Evolutionary conservation across 208 protist species (phyloP), one percentile per base, ranked within the genome.

Genomic region (Leishmania aethiopica): DNA sequence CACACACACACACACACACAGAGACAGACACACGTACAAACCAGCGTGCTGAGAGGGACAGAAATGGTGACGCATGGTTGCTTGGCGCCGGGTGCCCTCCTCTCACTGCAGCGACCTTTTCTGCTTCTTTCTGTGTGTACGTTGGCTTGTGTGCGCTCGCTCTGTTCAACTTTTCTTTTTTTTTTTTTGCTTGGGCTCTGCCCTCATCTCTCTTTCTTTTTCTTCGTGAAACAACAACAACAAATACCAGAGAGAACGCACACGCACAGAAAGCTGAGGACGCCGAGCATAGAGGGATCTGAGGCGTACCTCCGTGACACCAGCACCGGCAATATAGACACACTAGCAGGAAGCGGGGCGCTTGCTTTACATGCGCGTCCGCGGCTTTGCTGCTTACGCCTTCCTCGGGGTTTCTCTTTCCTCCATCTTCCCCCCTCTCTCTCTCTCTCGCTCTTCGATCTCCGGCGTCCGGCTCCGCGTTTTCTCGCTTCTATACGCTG

Each of bases 401-500:
- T n/a, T 40, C n/a, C 62, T 17, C 15, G 62, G 32, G 32, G 40
- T 22, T 17, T 67, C 32, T 40, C 32, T n/a, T 25, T 53, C 2
- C 15, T 13, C n/a, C 25, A 19, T 70, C 55, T 11, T 32, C 22
- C 37, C 37, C 37, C 37, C 37, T 37, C 37, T 37, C 37, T 40
- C 11, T 42, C 75, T 32, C 35, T 35, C 75, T 78, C 55, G 28
- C n/a, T 32, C 7, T 76, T 59, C 40, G 32, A 17, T 72, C 22
- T 19, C 57, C 25, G 28, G 47, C 15, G 11, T 78, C 53, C 22
- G 6, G 42, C 15, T 35, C 72, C 2, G 75, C 75, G 35, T 76
- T 35, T 42, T 78, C 53, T 78, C 75, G 42, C 75, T 28, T 72
- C 35, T 78, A 35, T 42, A 72, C 55, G 10, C 11, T 37, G 37